Percentiles rank a stretch among this genome's conserved stretches.
These are phyloP conservation scores for Pythium apleroticum DNA, from an alignment of 352 stramenopile species.

Conservation along the genomic window DNA sequence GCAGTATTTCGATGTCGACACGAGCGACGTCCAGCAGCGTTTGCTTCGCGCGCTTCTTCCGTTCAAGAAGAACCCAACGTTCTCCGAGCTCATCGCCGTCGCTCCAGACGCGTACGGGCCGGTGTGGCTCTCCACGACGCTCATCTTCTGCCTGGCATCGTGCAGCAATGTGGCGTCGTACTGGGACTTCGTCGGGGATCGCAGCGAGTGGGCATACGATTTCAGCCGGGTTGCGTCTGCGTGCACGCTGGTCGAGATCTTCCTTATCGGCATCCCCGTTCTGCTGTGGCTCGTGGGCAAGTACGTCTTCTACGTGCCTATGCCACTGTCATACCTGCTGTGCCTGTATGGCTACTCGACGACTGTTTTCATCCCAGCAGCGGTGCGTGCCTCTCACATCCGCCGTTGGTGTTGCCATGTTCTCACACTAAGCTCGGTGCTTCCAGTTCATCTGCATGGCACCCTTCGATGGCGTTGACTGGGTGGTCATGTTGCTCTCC, in stretches of 20 bases:
- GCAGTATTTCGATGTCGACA: slow-evolving; percentile 89
- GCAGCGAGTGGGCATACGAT: slow-evolving; percentile 75
- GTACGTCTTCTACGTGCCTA: slow-evolving; percentile 65
- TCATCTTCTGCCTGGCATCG: slow-evolving; percentile 85
- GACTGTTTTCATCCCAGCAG: slow-evolving; percentile 78
- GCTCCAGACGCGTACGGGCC: slow-evolving; percentile 79
- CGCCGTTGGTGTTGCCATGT: not conserved
- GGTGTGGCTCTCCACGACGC: slow-evolving; percentile 82
- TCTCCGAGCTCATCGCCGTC: slow-evolving; percentile 62
- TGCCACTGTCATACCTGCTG: slow-evolving; percentile 79
- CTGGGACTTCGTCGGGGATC: slow-evolving; percentile 66
- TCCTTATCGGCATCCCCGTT: slow-evolving; percentile 68
- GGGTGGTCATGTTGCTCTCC: slow-evolving; percentile 72
- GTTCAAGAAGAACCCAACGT: slow-evolving; percentile 84
- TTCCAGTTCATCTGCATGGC: slow-evolving; percentile 72
- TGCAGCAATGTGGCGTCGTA: slow-evolving; percentile 86
- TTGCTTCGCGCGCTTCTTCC: slow-evolving; percentile 70
- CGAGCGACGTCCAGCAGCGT: slow-evolving; percentile 72
- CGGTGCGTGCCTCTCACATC: slow-evolving; percentile 38
- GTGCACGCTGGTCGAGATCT: slow-evolving; percentile 78
- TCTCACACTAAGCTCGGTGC: not conserved
- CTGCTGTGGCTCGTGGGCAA: slow-evolving; percentile 80
- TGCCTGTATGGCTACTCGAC: slow-evolving; percentile 87
- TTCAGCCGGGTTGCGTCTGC: slow-evolving; percentile 78
- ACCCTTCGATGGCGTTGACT: slow-evolving; percentile 73